Evolutionary conservation across 1,284 basidiomycete genomes (phyloP).

Genomic region (Ustilago trichophora): DNA sequence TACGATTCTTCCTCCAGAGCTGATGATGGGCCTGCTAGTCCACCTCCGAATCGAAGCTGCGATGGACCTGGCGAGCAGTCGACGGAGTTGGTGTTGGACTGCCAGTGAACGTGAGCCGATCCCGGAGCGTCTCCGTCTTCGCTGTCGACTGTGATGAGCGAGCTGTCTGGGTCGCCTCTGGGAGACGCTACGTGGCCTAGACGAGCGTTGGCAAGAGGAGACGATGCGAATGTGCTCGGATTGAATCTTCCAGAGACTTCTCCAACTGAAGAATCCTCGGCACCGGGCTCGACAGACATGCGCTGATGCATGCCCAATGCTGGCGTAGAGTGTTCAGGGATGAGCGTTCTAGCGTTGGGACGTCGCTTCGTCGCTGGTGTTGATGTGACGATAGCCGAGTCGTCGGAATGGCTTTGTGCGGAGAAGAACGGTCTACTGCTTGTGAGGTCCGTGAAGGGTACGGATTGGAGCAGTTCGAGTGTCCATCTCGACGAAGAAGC

Average conservation of each 20-base stretch:
- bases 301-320: conserved; percentile 50
- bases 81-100: conserved; percentile 43
- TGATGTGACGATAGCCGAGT: conserved; percentile 15
- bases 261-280: conserved; percentile 16
- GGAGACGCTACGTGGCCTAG: conserved; percentile 12
- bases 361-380: conserved; percentile 38
- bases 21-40: not conserved
- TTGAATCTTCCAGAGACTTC: conserved; percentile 31
- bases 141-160: conserved; percentile 43
- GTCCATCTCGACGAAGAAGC: conserved; percentile 53
- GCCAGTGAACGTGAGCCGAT: conserved; percentile 49
- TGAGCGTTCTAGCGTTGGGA: conserved; percentile 6
- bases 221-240: conserved; percentile 15
- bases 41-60: conserved; percentile 4
- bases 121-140: conserved; percentile 27
- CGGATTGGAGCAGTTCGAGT: conserved; percentile 53
- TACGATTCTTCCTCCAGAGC: conserved; percentile 70
- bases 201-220: conserved; percentile 29
- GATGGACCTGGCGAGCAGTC: conserved; percentile 33
- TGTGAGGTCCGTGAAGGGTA: conserved; percentile 12
- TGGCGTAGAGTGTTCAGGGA: conserved; percentile 62
- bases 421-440: conserved; percentile 1
- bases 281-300: conserved; percentile 33
- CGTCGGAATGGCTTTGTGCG: conserved; percentile 2
- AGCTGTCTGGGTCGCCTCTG: conserved; percentile 30